These are phyloP conservation scores for Raffaelea deltoideospora DNA, from an alignment of 2,329 filamentous ascomycete genomes.

Conservation along the genomic window DNA sequence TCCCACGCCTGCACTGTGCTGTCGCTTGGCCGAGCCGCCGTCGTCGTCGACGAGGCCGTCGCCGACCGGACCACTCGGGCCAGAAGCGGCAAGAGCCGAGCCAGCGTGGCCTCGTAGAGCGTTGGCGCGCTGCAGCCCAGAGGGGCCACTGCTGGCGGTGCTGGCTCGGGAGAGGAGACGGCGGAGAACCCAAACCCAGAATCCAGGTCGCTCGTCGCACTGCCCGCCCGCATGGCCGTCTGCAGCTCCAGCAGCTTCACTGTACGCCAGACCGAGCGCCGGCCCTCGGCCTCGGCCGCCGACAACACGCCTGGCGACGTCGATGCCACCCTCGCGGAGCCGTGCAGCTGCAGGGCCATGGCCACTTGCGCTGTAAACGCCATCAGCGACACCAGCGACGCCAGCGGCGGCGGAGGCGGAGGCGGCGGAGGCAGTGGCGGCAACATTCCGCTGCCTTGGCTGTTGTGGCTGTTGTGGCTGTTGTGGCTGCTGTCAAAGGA, in stretches of 20 bases:
- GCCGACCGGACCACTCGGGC: constrained; percentile 8
- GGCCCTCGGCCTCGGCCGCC: constrained; percentile 2
- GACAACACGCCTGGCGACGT: too few species aligned
- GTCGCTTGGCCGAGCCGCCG: constrained; percentile 14
- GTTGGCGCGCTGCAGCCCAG: too few species aligned
- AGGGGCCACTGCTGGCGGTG: too few species aligned
- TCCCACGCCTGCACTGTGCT: constrained; percentile 25
- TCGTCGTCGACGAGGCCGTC: constrained; percentile 11
- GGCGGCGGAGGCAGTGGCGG: too few species aligned
- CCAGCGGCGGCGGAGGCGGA: too few species aligned
- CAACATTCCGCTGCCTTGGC: too few species aligned
- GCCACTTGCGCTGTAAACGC: constrained; percentile 10
- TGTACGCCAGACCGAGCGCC: constrained; percentile 12
- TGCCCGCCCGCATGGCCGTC: constrained; percentile 13
- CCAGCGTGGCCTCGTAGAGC: constrained; percentile 11
- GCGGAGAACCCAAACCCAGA: too few species aligned
- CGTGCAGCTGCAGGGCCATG: constrained; percentile 12
- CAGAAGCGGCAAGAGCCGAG: constrained; percentile 9
- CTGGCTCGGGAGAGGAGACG: too few species aligned
- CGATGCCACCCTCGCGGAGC: too few species aligned
- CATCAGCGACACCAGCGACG: constrained; percentile 11
- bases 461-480: too few species aligned
- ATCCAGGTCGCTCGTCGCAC: too few species aligned
- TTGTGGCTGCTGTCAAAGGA: too few species aligned
- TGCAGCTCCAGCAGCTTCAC: constrained; percentile 14